Evolutionary conservation across 2,329 filamentous ascomycete genomes (phyloP).

Genomic region (Trichoderma hamatum): DNA sequence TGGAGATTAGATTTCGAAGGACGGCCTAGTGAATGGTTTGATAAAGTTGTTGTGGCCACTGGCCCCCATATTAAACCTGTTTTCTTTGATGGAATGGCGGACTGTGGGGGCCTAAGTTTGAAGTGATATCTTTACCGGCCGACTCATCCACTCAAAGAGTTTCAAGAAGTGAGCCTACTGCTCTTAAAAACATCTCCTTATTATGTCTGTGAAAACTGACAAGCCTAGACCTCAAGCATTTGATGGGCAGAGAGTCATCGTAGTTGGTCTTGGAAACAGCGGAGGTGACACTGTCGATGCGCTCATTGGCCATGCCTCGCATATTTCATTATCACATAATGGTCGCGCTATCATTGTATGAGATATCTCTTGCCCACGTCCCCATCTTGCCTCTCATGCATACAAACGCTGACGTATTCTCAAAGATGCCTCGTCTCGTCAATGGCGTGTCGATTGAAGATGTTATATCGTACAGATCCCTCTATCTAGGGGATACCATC

Average conservation of each 20-base stretch:
- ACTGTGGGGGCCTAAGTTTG: slow-evolving; percentile 43
- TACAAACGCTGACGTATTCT: slow-evolving; percentile 6
- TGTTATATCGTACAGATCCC: slow-evolving; percentile 39
- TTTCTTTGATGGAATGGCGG: too few relatives aligned
- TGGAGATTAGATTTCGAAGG: slow-evolving; percentile 39
- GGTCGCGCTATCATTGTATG: slow-evolving; percentile 33
- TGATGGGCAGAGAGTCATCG: slow-evolving; percentile 43
- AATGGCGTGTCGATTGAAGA: slow-evolving; percentile 41
- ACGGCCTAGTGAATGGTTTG: slow-evolving; percentile 35
- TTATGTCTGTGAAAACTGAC: neutral
- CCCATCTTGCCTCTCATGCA: neutral
- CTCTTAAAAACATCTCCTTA: neutral
- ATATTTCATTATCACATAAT: slow-evolving; percentile 34
- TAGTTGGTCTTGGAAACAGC: slow-evolving; percentile 51
- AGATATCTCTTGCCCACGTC: neutral
- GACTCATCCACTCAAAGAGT: slow-evolving; percentile 31
- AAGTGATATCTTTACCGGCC: slow-evolving; percentile 40
- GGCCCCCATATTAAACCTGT: slow-evolving; percentile 42
- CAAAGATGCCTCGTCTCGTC: slow-evolving; percentile 35
- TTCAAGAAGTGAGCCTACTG: slow-evolving; percentile 30
- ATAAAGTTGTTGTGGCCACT: slow-evolving; percentile 45
- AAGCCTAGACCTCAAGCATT: slow-evolving; percentile 32
- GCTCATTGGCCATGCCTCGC: slow-evolving; percentile 37
- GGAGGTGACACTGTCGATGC: slow-evolving; percentile 37
- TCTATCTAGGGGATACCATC: slow-evolving; percentile 37